phyloP scores from a whole-genome alignment of 75 land plant species.

The Pinus taeda region DNA sequence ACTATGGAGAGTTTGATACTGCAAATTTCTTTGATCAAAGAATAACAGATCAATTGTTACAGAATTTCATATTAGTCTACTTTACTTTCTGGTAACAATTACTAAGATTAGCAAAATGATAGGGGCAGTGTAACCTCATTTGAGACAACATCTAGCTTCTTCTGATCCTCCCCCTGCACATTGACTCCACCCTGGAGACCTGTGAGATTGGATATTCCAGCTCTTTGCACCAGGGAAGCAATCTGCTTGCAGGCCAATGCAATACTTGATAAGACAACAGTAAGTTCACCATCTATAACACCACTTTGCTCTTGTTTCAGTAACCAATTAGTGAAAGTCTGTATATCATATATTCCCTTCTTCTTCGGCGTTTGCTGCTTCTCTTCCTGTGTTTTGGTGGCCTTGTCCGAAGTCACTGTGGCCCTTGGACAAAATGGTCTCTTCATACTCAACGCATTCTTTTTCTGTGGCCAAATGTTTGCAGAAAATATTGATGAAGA shows the following conservation, averaged over 20 bases:
- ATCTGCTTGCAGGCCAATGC: conserved; percentile 95
- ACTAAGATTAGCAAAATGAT: conserved; percentile 77
- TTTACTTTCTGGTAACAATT: too few relatives aligned
- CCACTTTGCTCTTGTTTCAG: conserved; percentile 70
- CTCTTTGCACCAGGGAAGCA: conserved; percentile 83
- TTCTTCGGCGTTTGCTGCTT: neutral
- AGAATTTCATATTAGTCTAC: too few relatives aligned
- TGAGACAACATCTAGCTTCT: conserved; percentile 93
- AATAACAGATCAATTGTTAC: too few relatives aligned
- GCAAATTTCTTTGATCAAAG: too few relatives aligned
- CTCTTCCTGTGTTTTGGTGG: neutral
- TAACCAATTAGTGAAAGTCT: conserved; percentile 72
- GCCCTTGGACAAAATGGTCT: neutral
- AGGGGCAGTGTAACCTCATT: conserved; percentile 96
- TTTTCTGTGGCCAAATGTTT: neutral
- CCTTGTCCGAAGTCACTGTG: neutral
- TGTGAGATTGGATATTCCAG: conserved; percentile 88
- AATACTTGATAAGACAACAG: conserved; percentile 88
- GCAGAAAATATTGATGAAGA: neutral
- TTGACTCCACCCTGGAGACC: conserved; percentile 89
- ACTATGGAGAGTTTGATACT: too few relatives aligned
- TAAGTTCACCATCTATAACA: conserved; percentile 79
- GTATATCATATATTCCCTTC: conserved; percentile 13
- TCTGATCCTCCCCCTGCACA: conserved; percentile 93
- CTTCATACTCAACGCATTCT: neutral